Evolutionary conservation across 371 early-diverging fungal species (phyloP).

Genomic region (Sporodiniella umbellata): DNA sequence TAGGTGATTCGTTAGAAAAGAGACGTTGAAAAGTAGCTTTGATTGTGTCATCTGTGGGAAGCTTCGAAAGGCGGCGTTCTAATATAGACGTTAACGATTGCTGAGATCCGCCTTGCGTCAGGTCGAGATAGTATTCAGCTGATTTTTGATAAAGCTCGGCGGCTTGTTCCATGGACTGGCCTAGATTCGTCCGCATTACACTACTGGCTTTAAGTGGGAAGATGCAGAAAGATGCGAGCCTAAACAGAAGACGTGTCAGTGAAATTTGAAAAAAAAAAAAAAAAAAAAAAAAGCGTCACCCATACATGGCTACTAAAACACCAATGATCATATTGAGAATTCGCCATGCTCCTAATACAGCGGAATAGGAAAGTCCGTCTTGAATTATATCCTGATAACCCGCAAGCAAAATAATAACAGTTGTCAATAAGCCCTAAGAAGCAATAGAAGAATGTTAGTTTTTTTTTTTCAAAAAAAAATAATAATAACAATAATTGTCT

Average conservation of each 20-base stretch:
- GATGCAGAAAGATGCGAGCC: slow-evolving; percentile 23
- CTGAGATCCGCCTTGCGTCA: slow-evolving; percentile 7
- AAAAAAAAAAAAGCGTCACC: background rate
- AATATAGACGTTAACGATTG: slow-evolving; percentile 1
- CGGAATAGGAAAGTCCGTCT: slow-evolving; percentile 21
- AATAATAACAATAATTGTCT: background rate
- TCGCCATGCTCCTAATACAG: slow-evolving; percentile 31
- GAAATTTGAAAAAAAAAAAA: background rate
- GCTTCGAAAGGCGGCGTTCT: background rate
- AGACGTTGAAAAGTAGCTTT: background rate
- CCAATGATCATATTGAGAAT: slow-evolving; percentile 31
- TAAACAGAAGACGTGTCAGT: background rate
- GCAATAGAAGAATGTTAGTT: background rate
- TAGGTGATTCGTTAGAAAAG: background rate
- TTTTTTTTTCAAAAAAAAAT: no score
- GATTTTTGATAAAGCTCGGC: slow-evolving; percentile 31
- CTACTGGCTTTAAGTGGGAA: slow-evolving; percentile 33
- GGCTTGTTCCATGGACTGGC: slow-evolving; percentile 31
- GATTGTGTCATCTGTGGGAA: background rate
- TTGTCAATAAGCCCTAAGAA: slow-evolving; percentile 28
- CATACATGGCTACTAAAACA: slow-evolving; percentile 36
- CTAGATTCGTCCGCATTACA: slow-evolving; percentile 33
- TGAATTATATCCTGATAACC: slow-evolving; percentile 31
- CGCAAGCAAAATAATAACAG: slow-evolving; percentile 29
- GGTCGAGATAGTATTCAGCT: slow-evolving; percentile 26